Conservation (phyloP, 1,284 basidiomycete species). For the Cryptococcus wingfieldii region DNA sequence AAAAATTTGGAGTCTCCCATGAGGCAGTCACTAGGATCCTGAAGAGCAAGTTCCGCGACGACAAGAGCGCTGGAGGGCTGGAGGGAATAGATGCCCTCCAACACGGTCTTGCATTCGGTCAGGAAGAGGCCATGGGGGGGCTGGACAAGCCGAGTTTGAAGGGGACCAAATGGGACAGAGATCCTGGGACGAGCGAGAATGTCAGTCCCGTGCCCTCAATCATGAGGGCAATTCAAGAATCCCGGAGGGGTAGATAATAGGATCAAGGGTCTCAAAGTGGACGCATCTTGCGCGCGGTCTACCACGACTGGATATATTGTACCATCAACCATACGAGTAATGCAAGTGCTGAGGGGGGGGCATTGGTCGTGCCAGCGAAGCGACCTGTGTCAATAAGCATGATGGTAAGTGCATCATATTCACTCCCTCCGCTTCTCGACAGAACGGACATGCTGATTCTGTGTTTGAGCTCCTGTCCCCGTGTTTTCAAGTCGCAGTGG, state of each 20-base stretch:
- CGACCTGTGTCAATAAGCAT: too few species aligned
- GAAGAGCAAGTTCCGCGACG: conserved; percentile 59
- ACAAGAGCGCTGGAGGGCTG: conserved; percentile 46
- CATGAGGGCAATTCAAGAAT: conserved; percentile 16
- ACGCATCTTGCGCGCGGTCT: neutral
- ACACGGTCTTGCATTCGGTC: neutral
- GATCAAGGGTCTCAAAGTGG: neutral
- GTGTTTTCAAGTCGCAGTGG: too few species aligned
- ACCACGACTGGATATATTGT: neutral
- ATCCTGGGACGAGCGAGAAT: conserved; percentile 32
- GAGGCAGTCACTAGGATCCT: conserved; percentile 83
- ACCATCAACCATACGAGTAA: neutral
- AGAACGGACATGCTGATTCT: too few species aligned
- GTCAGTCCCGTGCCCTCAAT: conserved; percentile 35
- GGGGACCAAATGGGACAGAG: conserved; percentile 58
- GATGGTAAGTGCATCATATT: too few species aligned
- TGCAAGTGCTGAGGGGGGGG: too few species aligned
- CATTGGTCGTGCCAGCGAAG: too few species aligned
- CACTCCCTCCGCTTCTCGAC: too few species aligned
- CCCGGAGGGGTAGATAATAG: neutral
- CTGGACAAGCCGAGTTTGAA: conserved; percentile 56
- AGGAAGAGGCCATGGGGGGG: conserved; percentile 31
- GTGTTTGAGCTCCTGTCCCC: too few species aligned
- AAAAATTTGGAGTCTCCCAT: conserved; percentile 74
- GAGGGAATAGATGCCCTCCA: neutral